phyloP scores from a whole-genome alignment of 1,284 basidiomycete species.

The Irpex rosettiformis region DNA sequence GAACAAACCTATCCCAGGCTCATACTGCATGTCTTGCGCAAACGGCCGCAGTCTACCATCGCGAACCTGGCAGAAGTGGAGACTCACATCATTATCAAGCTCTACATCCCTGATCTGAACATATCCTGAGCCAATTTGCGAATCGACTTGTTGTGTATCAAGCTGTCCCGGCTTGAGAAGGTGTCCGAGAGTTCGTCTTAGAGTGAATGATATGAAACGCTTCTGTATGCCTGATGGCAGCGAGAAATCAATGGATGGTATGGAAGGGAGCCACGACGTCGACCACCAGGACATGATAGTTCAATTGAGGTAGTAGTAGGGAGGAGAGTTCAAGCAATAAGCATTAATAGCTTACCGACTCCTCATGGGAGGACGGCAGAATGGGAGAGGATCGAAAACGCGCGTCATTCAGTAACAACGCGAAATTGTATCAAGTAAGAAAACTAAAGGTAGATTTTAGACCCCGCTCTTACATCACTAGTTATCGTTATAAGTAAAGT shows the following conservation, averaged over 20 bases:
- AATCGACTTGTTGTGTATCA: conserved; percentile 84
- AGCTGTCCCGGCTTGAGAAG: conserved; percentile 87
- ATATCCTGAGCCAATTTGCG: conserved; percentile 86
- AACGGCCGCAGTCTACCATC: not conserved
- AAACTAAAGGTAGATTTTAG: no score
- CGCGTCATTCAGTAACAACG: not conserved
- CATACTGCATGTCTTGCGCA: not conserved
- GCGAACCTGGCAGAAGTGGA: not conserved
- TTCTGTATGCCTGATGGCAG: conserved; percentile 84
- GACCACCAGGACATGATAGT: conserved; percentile 33
- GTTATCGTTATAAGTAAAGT: no score
- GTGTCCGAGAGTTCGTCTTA: conserved; percentile 82
- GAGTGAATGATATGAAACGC: conserved; percentile 85
- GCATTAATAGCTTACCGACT: conserved; percentile 1
- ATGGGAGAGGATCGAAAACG: not conserved
- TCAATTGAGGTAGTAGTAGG: not conserved
- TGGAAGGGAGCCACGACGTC: conserved; percentile 56
- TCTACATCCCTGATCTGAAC: conserved; percentile 85
- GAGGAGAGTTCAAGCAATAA: not conserved
- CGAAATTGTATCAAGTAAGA: no score
- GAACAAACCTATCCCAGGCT: not conserved
- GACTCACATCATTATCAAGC: conserved; percentile 70
- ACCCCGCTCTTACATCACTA: no score
- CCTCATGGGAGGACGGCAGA: conserved; percentile 5
- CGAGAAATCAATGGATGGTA: conserved; percentile 61